Base-by-base conservation (phyloP, 1,284 basidiomycete species). In the Hemileia vastatrix region DNA sequence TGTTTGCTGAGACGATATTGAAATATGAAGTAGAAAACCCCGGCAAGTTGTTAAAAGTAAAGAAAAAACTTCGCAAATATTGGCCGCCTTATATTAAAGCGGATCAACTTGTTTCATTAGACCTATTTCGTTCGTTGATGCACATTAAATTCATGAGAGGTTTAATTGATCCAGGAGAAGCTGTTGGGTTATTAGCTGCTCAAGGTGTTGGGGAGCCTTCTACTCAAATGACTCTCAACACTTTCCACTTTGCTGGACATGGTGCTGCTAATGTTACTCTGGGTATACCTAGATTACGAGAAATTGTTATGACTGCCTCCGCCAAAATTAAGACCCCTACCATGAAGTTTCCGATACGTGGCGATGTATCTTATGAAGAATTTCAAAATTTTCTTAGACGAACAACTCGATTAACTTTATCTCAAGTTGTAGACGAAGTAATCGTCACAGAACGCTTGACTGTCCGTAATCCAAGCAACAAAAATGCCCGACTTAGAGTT, bases 221-320 rank as follows among this genome's bases (percentile, higher is more conserved):
- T 23, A 99, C 95, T 1, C 95, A 99, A 77, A 99, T 99, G 95
- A 99, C 95, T 31, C 80, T 99, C 68, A 99, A 99, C 77, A 99
- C 95, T 6, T 99, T 99, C 84, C 95, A 99, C 80, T 96, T 98
- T 76, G 92, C 92, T 67, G 91, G 94, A 70, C 95, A 98, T 77
- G 95, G 95, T 78, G 94, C 95, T 64, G 94, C 95, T 43, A 99
- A 99, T 77, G 95, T 99, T 66, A 99, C 95, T 1, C 83, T 99
- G 53, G 95, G 95, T 83, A 98, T 99, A 70, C 95, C 95, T 52
- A 93, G 95, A 77, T 81, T 99, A 23, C 86, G 94, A 77, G 95
- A 99, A 79, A 97, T 99, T 71, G 90, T 99, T 73, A 97, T 98
- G 93, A 97, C 95, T 0, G 95, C 95, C 4, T 94, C 95, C 4